These are phyloP conservation scores for Cryptosporidium canis DNA, from an alignment of 169 alveolate genomes.

Conservation along the genomic window DNA sequence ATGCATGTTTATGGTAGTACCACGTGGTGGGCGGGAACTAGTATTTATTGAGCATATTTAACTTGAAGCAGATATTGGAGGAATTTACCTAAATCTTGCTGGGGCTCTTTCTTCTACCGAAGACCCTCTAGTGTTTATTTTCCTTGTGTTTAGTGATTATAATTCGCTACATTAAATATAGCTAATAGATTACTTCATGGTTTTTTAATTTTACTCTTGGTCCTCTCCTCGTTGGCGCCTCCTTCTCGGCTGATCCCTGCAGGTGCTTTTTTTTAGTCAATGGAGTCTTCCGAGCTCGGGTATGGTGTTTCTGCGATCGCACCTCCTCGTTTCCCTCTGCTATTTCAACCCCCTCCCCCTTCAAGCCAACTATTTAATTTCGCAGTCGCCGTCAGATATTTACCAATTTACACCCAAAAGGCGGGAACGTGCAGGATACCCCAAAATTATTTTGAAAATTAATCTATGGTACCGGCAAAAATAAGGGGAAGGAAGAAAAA, in stretches of 20 bases:
- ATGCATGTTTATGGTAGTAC: not conserved
- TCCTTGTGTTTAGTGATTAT: not conserved
- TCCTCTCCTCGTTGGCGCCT: not conserved
- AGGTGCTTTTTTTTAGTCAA: too few species aligned
- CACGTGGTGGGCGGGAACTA: not conserved
- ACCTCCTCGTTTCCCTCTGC: not conserved
- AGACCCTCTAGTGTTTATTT: not conserved
- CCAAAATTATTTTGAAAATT: not conserved
- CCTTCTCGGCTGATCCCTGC: too few species aligned
- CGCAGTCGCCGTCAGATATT: not conserved
- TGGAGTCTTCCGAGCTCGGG: not conserved
- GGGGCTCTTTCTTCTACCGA: not conserved
- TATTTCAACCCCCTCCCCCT: not conserved
- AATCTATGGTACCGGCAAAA: not conserved
- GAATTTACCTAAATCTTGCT: not conserved
- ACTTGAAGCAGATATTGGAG: not conserved
- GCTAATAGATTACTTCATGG: not conserved
- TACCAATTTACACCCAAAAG: not conserved
- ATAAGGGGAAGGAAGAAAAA: too few species aligned
- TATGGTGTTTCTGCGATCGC: not conserved
- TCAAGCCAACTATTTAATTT: not conserved
- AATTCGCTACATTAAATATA: not conserved
- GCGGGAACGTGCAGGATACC: conserved; percentile 11
- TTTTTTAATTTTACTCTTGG: not conserved
- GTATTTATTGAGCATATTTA: not conserved